Percentiles rank a stretch among this genome's conserved stretches.
These are phyloP conservation scores for Rugonectria rugulosa DNA, from an alignment of 2,329 filamentous ascomycete genomes.

Conservation along the genomic window DNA sequence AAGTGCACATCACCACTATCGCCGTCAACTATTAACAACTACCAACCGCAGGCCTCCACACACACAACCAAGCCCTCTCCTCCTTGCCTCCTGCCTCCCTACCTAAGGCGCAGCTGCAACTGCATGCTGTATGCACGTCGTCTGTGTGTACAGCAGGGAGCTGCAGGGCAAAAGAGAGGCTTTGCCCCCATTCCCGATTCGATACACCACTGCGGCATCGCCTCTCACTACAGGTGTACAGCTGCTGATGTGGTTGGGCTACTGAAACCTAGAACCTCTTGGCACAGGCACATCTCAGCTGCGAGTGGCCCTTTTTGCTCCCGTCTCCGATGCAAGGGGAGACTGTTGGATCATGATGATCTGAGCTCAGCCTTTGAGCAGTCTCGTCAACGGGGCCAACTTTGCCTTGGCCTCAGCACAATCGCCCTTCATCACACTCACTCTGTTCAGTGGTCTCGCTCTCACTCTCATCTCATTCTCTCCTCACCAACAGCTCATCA, in stretches of 20 bases:
- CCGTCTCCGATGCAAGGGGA: constrained; percentile 31
- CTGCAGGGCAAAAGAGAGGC: too few species aligned
- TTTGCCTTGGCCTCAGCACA: too few species aligned
- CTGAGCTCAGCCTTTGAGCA: constrained; percentile 3
- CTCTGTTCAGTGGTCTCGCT: too few species aligned
- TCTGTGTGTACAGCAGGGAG: too few species aligned
- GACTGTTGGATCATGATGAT: constrained; percentile 10
- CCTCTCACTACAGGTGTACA: neutral
- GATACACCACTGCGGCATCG: neutral
- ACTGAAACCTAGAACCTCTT: constrained; percentile 1
- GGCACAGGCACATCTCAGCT: constrained; percentile 26
- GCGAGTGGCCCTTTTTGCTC: constrained; percentile 20
- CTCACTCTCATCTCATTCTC: too few species aligned
- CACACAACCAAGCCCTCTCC: neutral
- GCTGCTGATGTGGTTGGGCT: neutral
- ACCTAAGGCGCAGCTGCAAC: too few species aligned
- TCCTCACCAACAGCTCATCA: neutral
- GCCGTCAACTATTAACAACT: neutral
- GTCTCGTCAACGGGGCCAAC: too few species aligned
- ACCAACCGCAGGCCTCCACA: constrained; percentile 1
- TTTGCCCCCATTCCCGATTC: neutral
- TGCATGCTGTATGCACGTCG: too few species aligned
- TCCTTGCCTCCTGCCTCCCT: neutral
- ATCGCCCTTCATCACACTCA: neutral
- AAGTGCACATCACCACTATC: neutral